Conservation (phyloP, 164 flowering plant genomes). For the Saururus chinensis region DNA sequence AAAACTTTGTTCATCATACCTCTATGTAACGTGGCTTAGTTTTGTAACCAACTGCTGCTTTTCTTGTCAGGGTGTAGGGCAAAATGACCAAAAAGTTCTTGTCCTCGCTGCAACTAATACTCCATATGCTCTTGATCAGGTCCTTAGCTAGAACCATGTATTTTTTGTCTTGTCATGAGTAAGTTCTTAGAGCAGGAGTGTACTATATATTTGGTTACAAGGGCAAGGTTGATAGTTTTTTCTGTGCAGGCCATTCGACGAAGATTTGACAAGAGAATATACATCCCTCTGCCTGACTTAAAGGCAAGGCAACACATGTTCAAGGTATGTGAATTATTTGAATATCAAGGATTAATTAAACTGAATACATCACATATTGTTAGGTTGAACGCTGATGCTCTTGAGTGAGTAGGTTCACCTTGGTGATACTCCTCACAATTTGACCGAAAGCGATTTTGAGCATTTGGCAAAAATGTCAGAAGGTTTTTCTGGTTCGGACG, state of each 20-base stretch:
- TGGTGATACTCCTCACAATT: slow-evolving; percentile 92
- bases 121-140: slow-evolving; percentile 98
- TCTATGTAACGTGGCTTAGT: neutral
- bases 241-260: slow-evolving; percentile 69
- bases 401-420: slow-evolving; percentile 68
- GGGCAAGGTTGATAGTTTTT: neutral
- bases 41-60: neutral
- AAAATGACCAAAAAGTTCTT: slow-evolving; percentile 90
- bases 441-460: slow-evolving; percentile 89
- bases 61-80: slow-evolving; percentile 76
- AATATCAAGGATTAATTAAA: no score
- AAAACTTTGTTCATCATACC: neutral
- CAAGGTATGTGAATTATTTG: slow-evolving; percentile 37
- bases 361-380: no score
- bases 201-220: neutral
- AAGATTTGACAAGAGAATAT: slow-evolving; percentile 94
- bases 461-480: slow-evolving; percentile 66
- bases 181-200: no score
- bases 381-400: no score
- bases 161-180: no score
- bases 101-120: slow-evolving; percentile 99
- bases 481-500: slow-evolving; percentile 96
- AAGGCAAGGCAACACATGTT: slow-evolving; percentile 98
- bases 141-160: no score
- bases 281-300: slow-evolving; percentile 92